These are phyloP conservation scores for Pseudohalonectria lignicola DNA, from an alignment of 2,329 filamentous ascomycete species.

Conservation along the genomic window DNA sequence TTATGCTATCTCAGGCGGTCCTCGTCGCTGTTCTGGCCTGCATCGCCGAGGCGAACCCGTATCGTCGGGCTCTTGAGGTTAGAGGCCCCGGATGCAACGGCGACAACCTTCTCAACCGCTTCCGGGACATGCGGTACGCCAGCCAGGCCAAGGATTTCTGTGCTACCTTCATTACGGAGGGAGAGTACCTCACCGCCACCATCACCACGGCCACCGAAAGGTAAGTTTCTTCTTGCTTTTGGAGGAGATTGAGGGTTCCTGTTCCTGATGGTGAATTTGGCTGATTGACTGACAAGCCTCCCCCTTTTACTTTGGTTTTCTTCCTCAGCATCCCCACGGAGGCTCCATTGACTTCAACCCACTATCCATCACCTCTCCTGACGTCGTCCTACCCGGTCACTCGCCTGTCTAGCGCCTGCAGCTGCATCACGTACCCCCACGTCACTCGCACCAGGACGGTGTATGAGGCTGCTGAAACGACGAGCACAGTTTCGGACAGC, in stretches of 20 bases:
- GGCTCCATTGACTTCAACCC: neutral
- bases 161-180: neutral
- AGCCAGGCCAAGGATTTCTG: neutral
- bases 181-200: neutral
- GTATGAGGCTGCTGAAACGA: neutral
- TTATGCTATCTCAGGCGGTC: neutral
- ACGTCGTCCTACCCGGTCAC: neutral
- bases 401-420: slow-evolving; percentile 2
- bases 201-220: neutral
- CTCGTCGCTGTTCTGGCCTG: neutral
- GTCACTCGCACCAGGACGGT: neutral
- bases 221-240: neutral
- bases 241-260: too few species aligned
- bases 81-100: too few species aligned
- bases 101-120: slow-evolving; percentile 1
- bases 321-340: neutral
- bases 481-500: neutral
- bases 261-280: too few species aligned
- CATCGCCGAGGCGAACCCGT: neutral
- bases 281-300: neutral
- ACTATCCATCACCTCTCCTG: slow-evolving; percentile 1
- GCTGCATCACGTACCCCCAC: neutral
- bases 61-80: too few species aligned
- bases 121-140: neutral
- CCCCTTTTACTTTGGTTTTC: too few species aligned